Evolutionary conservation across 257 asterid genomes (phyloP).

Genomic region (Petunia axillaris): DNA sequence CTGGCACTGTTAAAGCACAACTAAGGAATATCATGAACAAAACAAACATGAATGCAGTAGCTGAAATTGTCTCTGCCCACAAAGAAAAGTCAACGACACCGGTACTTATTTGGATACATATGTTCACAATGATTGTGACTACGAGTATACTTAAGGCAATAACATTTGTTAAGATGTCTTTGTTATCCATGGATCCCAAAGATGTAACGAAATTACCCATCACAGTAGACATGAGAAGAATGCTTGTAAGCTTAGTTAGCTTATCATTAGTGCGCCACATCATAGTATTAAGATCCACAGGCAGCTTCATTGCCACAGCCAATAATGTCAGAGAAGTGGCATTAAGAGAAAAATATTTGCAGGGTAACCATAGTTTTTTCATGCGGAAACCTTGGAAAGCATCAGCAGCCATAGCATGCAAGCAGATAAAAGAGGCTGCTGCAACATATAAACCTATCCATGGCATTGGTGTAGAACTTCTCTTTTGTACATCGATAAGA

Average conservation of each 20-base stretch:
- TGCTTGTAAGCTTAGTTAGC: conserved; percentile 54
- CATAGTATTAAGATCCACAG: conserved; percentile 43
- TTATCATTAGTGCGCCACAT: conserved; percentile 40
- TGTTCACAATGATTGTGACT: conserved; percentile 34
- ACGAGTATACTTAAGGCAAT: background rate
- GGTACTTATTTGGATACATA: conserved; percentile 38
- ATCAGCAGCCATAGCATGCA: conserved; percentile 47
- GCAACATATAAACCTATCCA: conserved; percentile 32
- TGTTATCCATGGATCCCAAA: conserved; percentile 42
- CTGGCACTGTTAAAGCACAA: conserved; percentile 38
- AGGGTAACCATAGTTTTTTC: conserved; percentile 45
- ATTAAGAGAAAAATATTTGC: conserved; percentile 40
- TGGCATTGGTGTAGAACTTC: no score
- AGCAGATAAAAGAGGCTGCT: conserved; percentile 40
- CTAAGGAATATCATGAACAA: conserved; percentile 39
- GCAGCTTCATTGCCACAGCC: conserved; percentile 47
- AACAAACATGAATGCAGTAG: conserved; percentile 31
- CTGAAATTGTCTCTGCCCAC: conserved; percentile 26
- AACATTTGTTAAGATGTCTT: conserved; percentile 37
- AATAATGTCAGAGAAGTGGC: conserved; percentile 41
- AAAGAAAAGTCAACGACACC: conserved; percentile 29
- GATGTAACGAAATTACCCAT: conserved; percentile 50
- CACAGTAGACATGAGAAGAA: conserved; percentile 42
- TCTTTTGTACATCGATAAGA: no score
- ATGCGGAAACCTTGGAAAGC: conserved; percentile 33